These are phyloP conservation scores for Corchorus olitorius DNA, from an alignment of 345 rosid species.

Conservation along the genomic window DNA sequence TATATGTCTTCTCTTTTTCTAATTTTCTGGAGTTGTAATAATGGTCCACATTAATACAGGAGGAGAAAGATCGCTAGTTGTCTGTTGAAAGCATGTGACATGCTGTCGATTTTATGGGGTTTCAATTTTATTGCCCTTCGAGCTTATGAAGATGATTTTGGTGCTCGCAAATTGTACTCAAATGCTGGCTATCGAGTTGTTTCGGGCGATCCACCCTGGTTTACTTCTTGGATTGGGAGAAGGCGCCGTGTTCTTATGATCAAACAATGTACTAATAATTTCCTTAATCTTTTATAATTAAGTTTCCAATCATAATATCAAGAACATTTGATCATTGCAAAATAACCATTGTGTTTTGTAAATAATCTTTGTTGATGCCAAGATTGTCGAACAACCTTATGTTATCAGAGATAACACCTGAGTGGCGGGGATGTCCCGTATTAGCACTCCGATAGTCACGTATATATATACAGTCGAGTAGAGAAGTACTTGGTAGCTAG, in stretches of 20 bases:
- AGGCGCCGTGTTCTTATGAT: conserved; percentile 74
- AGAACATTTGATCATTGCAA: too few species aligned
- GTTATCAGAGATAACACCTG: too few species aligned
- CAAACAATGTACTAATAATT: conserved; percentile 34
- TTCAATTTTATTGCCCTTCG: conserved; percentile 64
- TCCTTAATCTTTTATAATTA: not conserved
- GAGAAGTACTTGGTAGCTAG: too few species aligned
- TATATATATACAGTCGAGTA: too few species aligned
- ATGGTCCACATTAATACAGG: conserved; percentile 36
- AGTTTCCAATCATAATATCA: not conserved
- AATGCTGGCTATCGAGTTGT: conserved; percentile 74
- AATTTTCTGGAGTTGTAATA: too few species aligned
- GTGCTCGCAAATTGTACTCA: conserved; percentile 61
- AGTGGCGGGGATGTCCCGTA: too few species aligned
- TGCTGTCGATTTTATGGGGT: conserved; percentile 60
- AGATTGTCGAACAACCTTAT: too few species aligned
- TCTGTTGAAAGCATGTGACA: conserved; percentile 74
- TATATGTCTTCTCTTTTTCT: too few species aligned
- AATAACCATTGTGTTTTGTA: too few species aligned
- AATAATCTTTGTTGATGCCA: too few species aligned
- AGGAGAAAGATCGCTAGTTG: conserved; percentile 71
- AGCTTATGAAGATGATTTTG: conserved; percentile 79
- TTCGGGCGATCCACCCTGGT: conserved; percentile 65
- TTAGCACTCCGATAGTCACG: too few species aligned
- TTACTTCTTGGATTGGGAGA: conserved; percentile 70